phyloP scores from a whole-genome alignment of 2,329 filamentous ascomycete species.

The Pseudogymnoascus sp. region DNA sequence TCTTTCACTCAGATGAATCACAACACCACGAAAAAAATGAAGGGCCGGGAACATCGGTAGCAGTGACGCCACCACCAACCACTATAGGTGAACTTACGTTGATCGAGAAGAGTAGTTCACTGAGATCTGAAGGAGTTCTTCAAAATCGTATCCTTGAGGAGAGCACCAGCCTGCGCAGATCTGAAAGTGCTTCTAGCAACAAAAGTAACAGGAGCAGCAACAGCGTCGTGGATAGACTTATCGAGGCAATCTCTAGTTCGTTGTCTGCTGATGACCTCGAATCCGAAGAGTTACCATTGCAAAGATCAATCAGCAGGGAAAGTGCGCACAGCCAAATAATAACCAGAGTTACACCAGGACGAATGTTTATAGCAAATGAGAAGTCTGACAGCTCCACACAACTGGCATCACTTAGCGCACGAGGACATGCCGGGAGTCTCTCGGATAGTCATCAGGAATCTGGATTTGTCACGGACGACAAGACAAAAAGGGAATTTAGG shows the following conservation, averaged over 20 bases:
- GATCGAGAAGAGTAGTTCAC: conserved; percentile 41
- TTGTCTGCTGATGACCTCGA: too few relatives aligned
- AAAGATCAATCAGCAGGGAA: too few relatives aligned
- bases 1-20: conserved; percentile 42
- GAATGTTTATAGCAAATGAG: too few relatives aligned
- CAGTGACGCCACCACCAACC: conserved; percentile 10
- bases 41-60: conserved; percentile 12
- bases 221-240: conserved; percentile 63
- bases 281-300: too few relatives aligned
- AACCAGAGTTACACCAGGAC: too few relatives aligned
- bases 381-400: too few relatives aligned
- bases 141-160: conserved; percentile 21
- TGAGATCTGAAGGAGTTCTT: conserved; percentile 12
- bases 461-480: too few relatives aligned
- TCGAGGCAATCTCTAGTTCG: conserved; percentile 51
- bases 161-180: conserved; percentile 21
- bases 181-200: conserved; percentile 23
- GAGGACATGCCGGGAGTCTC: too few relatives aligned
- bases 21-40: conserved; percentile 25
- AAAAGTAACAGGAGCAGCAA: conserved; percentile 37
- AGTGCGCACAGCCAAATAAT: too few relatives aligned
- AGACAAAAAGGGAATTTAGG: conserved; percentile 32
- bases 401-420: too few relatives aligned
- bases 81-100: conserved; percentile 53
- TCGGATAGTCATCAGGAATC: too few relatives aligned